Evolutionary conservation across 257 asterid genomes (phyloP), one percentile per base, ranked within the genome.

Genomic region (Coffea eugenioides): DNA sequence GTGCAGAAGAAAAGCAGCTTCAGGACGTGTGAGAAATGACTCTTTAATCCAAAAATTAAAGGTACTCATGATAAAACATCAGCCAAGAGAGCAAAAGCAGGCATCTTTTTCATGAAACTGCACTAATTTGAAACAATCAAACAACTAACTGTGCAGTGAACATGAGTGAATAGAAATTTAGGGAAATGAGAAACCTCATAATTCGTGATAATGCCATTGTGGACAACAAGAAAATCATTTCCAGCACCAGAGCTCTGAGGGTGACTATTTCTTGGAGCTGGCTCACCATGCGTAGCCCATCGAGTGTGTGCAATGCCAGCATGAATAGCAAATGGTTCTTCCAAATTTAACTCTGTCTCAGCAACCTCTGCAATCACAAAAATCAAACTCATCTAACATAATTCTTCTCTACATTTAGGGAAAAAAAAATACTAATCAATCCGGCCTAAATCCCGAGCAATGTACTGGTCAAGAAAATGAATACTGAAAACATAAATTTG

Each of bases 221-320:
- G 99, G 78, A 96, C 99, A 77, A 93, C 99, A 88, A 93, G 57
- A 80, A 96, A 96, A 77, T 96, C 97, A 48, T 96, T 92, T 77
- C 85, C 92, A 41, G 88, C 80, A 75, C 89, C 98, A 80, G 98
- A 96, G 61, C 91, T 85, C 80, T 96, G 99, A 64, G 99, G 99
- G 83, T 96, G 99, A 78, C 97, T 96, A 82, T 96, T 96, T 82
- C 92, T 90, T 31, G 98, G 97, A 82, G 99, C 92, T 68, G 99
- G 99, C 86, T 88, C 97, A 73, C 99, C 99, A 80, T 96, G 99
- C 54, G 99, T 96, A 74, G 99, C 99, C 99, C 99, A 96, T 10
- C 99, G 93, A 41, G 99, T 96, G 85, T 96, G 99, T 46, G 99
- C 98, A 81, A 96, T 94, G 71, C 99, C 99, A 82, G 97, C 97